A percentile compares a stretch with the other conserved stretches of the same genome.
Conservation (phyloP, 495 filamentous ascomycete species). For the Neurospora africana region DNA sequence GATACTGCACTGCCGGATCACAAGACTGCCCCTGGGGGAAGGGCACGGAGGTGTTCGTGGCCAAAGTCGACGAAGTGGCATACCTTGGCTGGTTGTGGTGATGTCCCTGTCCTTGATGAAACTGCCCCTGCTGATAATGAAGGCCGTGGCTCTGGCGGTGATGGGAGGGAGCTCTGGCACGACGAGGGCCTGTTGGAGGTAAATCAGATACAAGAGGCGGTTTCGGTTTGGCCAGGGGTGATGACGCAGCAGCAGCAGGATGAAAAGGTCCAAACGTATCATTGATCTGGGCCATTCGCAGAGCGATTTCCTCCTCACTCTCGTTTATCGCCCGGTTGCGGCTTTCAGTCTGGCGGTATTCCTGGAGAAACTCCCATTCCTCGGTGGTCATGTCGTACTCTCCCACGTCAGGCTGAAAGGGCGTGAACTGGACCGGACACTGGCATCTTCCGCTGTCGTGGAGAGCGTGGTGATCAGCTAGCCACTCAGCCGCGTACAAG, state of each 20-base stretch:
- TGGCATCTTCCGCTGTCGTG: conserved; percentile 23
- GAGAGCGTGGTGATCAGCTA: conserved; percentile 24
- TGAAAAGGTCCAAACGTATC: conserved; percentile 6
- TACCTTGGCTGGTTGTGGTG: background rate
- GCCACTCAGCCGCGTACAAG: conserved; percentile 33
- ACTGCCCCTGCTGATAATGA: background rate
- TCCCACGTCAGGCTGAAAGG: conserved; percentile 9
- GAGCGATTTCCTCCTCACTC: background rate
- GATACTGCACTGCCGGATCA: background rate
- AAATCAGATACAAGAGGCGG: background rate
- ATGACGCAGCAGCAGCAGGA: background rate
- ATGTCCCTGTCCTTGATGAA: background rate
- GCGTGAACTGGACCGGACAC: conserved; percentile 21
- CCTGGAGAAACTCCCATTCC: conserved; percentile 4
- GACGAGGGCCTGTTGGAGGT: conserved; percentile 5
- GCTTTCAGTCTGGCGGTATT: conserved; percentile 8
- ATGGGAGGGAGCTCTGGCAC: background rate
- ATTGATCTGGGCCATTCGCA: conserved; percentile 9
- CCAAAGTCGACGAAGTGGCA: background rate
- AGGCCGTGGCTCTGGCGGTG: background rate
- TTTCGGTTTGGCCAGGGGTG: background rate
- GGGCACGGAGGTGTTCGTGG: background rate
- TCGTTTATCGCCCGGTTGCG: background rate
- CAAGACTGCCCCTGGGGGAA: background rate
- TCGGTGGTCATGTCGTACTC: conserved; percentile 7